Evolutionary conservation across 2,329 filamentous ascomycete genomes (phyloP), one percentile per base, ranked within the genome.

Genomic region (Colletotrichum chlorophyti): DNA sequence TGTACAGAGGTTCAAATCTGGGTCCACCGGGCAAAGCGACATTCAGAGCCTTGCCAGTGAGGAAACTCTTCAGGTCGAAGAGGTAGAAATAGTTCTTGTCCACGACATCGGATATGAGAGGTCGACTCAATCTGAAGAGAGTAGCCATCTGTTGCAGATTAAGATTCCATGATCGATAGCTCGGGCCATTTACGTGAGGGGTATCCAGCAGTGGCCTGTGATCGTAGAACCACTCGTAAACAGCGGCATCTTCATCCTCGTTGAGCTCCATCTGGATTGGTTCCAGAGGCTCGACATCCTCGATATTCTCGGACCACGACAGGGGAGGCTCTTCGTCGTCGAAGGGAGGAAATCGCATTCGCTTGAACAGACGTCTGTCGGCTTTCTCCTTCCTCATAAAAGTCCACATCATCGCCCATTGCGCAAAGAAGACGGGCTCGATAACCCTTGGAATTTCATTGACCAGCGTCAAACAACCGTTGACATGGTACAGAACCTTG

Each of bases 381-480:
- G 93, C 95, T 82, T 99, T 99, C 73, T 99, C 95, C 67, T 96
- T 90, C 67, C 95, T 88, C 95, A 99, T 99, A 40, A 91, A 92
- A 23, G 96, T 89, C 95, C 95, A 99, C 95, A 99, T 99, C 52
- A 94, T 96, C 11, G 95, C 95, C 95, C 95, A 99, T 74, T 99
- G 95, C 55, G 95, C 95, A 72, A 97, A 93, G 75, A 96, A 99
- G 4, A 99, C 91, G 0, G 95, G 95, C 72, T 98, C 95, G 68
- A 99, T 98, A 53, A 99, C 96, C 67, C 96, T 86, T 12, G 96
- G 95, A 6, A 89, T 92, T 79, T 99, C 95, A 73, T 99, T 99
- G 68, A 99, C 96, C 53, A 99, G 79, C 2, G 95, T 99, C 76
- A 99, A 76, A 70, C 96, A 99, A 26, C 95, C 95, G 69, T 99